phyloP scores from a whole-genome alignment of 345 rosid genomes.

The Alliaria petiolata region DNA sequence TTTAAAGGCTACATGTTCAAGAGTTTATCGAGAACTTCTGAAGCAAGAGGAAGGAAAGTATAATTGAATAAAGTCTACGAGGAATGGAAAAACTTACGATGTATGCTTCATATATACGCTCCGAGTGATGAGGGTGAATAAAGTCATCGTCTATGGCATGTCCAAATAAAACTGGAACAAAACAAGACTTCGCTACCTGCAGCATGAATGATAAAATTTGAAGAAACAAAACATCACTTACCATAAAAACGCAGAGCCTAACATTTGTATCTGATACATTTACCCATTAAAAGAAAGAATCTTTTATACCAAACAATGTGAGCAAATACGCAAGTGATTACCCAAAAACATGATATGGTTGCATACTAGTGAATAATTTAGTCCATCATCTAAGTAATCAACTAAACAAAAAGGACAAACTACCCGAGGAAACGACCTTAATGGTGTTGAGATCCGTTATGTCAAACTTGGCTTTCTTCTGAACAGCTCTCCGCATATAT shows the following conservation, averaged over 20 bases:
- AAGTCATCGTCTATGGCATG: conserved; percentile 94
- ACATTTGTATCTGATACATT: background rate
- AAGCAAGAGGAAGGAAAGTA: conserved; percentile 1
- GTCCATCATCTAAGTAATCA: background rate
- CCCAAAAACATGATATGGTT: background rate
- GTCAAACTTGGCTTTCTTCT: conserved; percentile 89
- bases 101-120: conserved; percentile 77
- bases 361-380: background rate
- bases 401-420: background rate
- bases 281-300: background rate
- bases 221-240: background rate
- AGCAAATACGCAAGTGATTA: background rate
- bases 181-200: conserved; percentile 81
- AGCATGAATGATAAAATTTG: background rate
- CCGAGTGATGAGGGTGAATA: conserved; percentile 87
- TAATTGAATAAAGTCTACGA: background rate
- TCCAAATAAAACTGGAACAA: conserved; percentile 93
- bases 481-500: conserved; percentile 74
- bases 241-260: background rate
- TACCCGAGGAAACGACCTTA: conserved; percentile 50
- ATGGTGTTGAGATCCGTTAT: conserved; percentile 69
- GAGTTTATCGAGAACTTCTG: background rate
- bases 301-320: background rate
- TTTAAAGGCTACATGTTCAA: no score
- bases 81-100: conserved; percentile 40